These are phyloP conservation scores for Lepidium campestre DNA, from an alignment of 441 rosid genomes.

Conservation along the genomic window DNA sequence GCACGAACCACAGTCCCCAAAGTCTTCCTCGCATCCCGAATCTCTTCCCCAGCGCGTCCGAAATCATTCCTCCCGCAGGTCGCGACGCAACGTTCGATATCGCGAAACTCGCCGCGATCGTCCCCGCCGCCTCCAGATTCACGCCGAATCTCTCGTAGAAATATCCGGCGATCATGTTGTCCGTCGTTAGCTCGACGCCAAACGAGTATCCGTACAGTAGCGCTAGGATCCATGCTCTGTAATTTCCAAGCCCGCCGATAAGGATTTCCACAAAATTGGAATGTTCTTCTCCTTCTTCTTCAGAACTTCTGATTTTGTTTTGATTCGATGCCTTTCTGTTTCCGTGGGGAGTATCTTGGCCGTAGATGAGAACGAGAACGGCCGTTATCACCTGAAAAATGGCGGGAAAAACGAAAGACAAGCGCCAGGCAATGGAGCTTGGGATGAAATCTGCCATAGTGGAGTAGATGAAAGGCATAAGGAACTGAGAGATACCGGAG, in stretches of 20 bases:
- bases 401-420: constrained; percentile 52
- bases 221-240: constrained; percentile 74
- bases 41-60: constrained; percentile 46
- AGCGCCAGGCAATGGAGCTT: constrained; percentile 48
- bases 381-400: constrained; percentile 50
- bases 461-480: constrained; percentile 58
- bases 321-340: background rate
- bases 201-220: constrained; percentile 53
- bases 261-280: constrained; percentile 35
- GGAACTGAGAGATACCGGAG: constrained; percentile 54
- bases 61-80: constrained; percentile 69
- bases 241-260: constrained; percentile 47
- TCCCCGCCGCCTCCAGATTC: constrained; percentile 54
- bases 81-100: constrained; percentile 54
- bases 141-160: constrained; percentile 69
- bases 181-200: constrained; percentile 68
- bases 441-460: constrained; percentile 22
- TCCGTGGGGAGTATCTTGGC: constrained; percentile 58
- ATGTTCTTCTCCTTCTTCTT: background rate
- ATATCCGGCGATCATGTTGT: constrained; percentile 65
- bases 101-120: constrained; percentile 61
- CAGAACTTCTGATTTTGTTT: background rate
- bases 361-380: constrained; percentile 45
- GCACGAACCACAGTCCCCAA: constrained; percentile 71
- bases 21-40: constrained; percentile 77